phyloP scores from a whole-genome alignment of 352 stramenopile species.

The Phytophthora podocarpi region DNA sequence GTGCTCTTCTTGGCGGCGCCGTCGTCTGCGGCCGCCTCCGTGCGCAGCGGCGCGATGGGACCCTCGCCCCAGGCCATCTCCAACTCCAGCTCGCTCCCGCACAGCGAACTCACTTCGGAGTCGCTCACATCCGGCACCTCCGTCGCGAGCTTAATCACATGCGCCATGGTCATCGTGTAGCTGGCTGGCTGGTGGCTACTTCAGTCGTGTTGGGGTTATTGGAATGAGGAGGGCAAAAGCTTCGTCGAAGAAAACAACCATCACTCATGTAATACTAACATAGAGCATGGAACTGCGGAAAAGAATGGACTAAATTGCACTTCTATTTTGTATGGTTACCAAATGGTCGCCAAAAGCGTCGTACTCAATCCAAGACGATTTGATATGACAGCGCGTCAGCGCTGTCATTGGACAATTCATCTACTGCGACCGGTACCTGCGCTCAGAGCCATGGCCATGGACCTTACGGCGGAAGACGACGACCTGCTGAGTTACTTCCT shows the following conservation, averaged over 20 bases:
- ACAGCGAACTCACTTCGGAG: conserved; percentile 75
- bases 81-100: conserved; percentile 72
- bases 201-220: conserved; percentile 7
- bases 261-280: conserved; percentile 13
- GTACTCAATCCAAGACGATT: conserved; percentile 11
- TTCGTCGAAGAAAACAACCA: conserved; percentile 22
- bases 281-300: neutral
- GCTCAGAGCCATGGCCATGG: conserved; percentile 51
- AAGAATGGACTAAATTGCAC: neutral
- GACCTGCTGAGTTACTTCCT: conserved; percentile 90
- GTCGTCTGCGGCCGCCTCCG: conserved; percentile 17
- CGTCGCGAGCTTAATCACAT: conserved; percentile 20
- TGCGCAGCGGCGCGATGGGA: conserved; percentile 71
- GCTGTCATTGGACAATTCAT: conserved; percentile 34
- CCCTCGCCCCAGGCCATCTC: conserved; percentile 83
- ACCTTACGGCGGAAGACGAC: conserved; percentile 86
- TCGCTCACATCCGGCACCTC: conserved; percentile 48
- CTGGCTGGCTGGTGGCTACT: too few species aligned
- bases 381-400: conserved; percentile 34
- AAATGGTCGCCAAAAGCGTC: neutral
- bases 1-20: conserved; percentile 20
- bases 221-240: neutral
- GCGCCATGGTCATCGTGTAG: conserved; percentile 21
- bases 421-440: neutral
- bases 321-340: too few species aligned